phyloP scores from a whole-genome alignment of 2,329 filamentous ascomycete species.

The Colletotrichum tropicicola region DNA sequence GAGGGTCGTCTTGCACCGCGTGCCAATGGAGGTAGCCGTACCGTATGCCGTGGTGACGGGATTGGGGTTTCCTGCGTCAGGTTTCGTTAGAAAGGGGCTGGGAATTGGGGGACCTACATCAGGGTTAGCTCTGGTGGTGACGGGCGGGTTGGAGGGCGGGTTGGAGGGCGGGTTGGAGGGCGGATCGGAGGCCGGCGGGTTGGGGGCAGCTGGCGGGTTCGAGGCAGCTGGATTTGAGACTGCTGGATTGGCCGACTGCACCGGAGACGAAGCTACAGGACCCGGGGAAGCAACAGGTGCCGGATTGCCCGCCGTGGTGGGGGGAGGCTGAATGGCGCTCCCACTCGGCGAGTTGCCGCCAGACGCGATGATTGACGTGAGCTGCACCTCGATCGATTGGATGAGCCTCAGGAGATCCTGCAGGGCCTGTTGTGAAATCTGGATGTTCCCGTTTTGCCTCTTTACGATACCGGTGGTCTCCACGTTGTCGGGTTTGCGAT shows the following conservation, averaged over 20 bases:
- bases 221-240: not conserved
- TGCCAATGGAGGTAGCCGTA: constrained; percentile 15
- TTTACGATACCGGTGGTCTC: not conserved
- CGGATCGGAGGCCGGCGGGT: not conserved
- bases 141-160: not conserved
- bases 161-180: not conserved
- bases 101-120: constrained; percentile 17
- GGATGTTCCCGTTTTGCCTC: constrained; percentile 7
- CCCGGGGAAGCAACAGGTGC: not conserved
- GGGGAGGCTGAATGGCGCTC: not conserved
- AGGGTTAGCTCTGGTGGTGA: not conserved
- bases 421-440: constrained; percentile 6
- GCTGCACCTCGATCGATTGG: constrained; percentile 20
- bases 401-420: constrained; percentile 24
- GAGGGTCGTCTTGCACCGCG: constrained; percentile 27
- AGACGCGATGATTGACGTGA: constrained; percentile 11
- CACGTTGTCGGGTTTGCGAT: constrained; percentile 1
- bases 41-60: constrained; percentile 19
- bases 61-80: not conserved
- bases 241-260: not conserved
- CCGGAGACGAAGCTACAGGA: not conserved
- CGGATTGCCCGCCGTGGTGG: not conserved
- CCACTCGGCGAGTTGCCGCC: constrained; percentile 4
- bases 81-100: constrained; percentile 21
- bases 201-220: not conserved